Conservation (phyloP, 805 yeast genomes). For the Suhomyces tanzawaensis region DNA sequence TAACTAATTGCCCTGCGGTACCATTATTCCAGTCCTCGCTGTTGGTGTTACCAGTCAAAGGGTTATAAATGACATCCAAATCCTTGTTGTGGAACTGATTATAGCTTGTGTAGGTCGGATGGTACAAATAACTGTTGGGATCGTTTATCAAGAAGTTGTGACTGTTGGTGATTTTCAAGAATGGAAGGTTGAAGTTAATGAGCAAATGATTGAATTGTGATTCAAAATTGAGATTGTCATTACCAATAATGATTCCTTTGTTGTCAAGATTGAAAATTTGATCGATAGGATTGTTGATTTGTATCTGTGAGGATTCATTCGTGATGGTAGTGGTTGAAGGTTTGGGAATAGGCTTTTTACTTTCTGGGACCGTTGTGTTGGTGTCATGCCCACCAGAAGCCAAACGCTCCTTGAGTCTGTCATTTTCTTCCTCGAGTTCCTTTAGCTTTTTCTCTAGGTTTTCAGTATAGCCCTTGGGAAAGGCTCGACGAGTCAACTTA, state of each 20-base stretch:
- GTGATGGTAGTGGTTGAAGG: slow-evolving; percentile 5
- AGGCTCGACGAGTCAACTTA: slow-evolving; percentile 70
- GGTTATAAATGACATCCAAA: slow-evolving; percentile 39
- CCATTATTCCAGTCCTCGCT: background rate
- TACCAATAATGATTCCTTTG: slow-evolving; percentile 44
- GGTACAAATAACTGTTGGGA: slow-evolving; percentile 41
- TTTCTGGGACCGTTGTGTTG: background rate
- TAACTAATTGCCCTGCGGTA: slow-evolving; percentile 4
- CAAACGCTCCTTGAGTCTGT: slow-evolving; percentile 17
- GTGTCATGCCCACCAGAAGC: background rate
- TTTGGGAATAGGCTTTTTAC: background rate
- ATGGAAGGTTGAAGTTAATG: slow-evolving; percentile 42
- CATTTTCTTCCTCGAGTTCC: slow-evolving; percentile 56
- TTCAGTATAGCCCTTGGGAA: slow-evolving; percentile 80
- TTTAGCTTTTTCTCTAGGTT: slow-evolving; percentile 63
- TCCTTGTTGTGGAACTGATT: slow-evolving; percentile 37
- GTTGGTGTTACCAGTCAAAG: slow-evolving; percentile 28
- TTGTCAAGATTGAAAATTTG: slow-evolving; percentile 43
- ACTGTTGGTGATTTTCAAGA: slow-evolving; percentile 42
- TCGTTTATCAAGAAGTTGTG: slow-evolving; percentile 42
- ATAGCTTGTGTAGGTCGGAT: slow-evolving; percentile 37
- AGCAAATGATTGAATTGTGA: slow-evolving; percentile 44
- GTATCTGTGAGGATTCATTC: slow-evolving; percentile 13
- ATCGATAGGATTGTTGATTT: slow-evolving; percentile 44
- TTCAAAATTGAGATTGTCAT: slow-evolving; percentile 45